A percentile compares a stretch with the other conserved stretches of the same genome.
Evolutionary conservation across 495 filamentous ascomycete species (phyloP).

Genomic region (Lasiosphaeria miniovina): DNA sequence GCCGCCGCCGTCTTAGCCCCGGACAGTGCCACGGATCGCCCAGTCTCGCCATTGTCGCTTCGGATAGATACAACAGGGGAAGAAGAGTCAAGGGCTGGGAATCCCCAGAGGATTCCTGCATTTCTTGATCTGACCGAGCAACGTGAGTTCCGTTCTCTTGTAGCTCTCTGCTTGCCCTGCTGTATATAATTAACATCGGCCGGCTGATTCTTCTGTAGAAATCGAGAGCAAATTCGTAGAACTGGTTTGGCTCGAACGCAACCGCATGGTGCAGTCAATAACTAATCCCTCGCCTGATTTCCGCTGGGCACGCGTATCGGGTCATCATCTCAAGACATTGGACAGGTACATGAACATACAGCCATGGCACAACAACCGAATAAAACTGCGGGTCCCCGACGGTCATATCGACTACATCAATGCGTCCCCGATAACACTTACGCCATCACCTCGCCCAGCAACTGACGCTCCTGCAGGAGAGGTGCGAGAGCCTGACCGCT

Average conservation of each 20-base stretch:
- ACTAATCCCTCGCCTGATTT: conserved; percentile 44
- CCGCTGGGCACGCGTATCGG: conserved; percentile 55
- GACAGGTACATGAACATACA: conserved; percentile 86
- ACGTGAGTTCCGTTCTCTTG: conserved; percentile 20
- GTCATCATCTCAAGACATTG: conserved; percentile 47
- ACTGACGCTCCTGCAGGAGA: conserved; percentile 24
- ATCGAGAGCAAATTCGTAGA: conserved; percentile 57
- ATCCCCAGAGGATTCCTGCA: conserved; percentile 35
- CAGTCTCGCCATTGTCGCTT: conserved; percentile 26
- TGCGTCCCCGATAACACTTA: conserved; percentile 78
- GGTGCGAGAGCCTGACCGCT: conserved; percentile 37
- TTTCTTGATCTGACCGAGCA: conserved; percentile 40
- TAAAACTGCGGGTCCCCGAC: conserved; percentile 77
- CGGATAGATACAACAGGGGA: conserved; percentile 15
- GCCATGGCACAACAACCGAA: conserved; percentile 79
- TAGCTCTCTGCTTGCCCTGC: not conserved
- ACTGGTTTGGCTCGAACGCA: conserved; percentile 60
- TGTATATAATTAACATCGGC: not conserved
- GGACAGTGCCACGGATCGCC: conserved; percentile 24
- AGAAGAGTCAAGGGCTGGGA: conserved; percentile 8
- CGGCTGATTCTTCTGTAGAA: conserved; percentile 26
- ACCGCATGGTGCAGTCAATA: conserved; percentile 46
- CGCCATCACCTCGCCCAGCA: conserved; percentile 59
- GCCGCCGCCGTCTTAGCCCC: conserved; percentile 21
- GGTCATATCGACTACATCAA: conserved; percentile 92